Conservation (phyloP, 495 filamentous ascomycete species). For the Aspergillus steynii region DNA sequence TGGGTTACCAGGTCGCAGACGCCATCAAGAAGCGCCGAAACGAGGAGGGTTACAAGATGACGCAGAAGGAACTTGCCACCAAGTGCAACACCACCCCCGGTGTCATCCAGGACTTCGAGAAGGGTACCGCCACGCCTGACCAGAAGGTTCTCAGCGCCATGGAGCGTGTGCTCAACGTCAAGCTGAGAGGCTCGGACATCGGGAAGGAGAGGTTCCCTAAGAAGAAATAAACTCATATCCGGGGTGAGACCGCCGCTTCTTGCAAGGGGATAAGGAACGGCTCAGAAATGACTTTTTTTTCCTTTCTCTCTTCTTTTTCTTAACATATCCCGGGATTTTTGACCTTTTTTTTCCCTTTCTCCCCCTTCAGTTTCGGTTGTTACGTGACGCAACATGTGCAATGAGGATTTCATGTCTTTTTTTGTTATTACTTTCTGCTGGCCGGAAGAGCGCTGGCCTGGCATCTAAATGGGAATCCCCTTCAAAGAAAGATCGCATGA, state of each 20-base stretch:
- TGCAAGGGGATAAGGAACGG: slow-evolving; percentile 27
- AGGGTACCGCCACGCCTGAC: slow-evolving; percentile 75
- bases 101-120: slow-evolving; percentile 83
- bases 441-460: slow-evolving; percentile 42
- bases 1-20: slow-evolving; percentile 75
- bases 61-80: slow-evolving; percentile 93
- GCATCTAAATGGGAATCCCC: slow-evolving; percentile 30
- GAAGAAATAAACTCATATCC: slow-evolving; percentile 54
- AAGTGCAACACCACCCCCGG: slow-evolving; percentile 86
- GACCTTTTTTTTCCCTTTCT: slow-evolving; percentile 13
- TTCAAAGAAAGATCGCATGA: slow-evolving; percentile 32
- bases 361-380: slow-evolving; percentile 20
- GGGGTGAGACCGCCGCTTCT: slow-evolving; percentile 34
- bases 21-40: slow-evolving; percentile 76
- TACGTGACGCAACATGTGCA: slow-evolving; percentile 23
- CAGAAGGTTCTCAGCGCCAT: slow-evolving; percentile 79
- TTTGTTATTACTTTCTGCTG: slow-evolving; percentile 28
- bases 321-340: slow-evolving; percentile 7
- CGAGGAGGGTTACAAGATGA: slow-evolving; percentile 79
- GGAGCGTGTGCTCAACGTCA: slow-evolving; percentile 83
- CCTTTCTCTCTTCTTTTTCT: slow-evolving; percentile 21
- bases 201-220: slow-evolving; percentile 73
- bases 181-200: slow-evolving; percentile 77
- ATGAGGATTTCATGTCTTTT: slow-evolving; percentile 21
- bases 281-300: slow-evolving; percentile 16